Evolutionary conservation across 805 yeast genomes (phyloP).

Genomic region (Candida maesae): DNA sequence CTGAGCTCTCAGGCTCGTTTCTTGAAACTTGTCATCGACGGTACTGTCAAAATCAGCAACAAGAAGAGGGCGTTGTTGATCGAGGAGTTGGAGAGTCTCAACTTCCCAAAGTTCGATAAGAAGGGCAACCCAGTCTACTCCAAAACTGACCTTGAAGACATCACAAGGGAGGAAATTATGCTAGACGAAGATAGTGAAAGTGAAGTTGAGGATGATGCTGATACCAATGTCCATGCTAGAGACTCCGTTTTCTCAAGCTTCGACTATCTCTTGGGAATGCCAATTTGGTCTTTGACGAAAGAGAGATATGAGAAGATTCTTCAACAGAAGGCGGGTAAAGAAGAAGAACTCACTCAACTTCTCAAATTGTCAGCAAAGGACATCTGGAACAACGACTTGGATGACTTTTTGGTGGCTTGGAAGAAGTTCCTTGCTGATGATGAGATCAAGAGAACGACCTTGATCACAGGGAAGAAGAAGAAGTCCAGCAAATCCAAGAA

Average conservation of each 20-base stretch:
- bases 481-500: slow-evolving; percentile 30
- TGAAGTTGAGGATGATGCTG: slow-evolving; percentile 39
- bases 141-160: slow-evolving; percentile 28
- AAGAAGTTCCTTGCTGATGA: slow-evolving; percentile 64
- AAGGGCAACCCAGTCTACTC: slow-evolving; percentile 60
- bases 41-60: slow-evolving; percentile 66
- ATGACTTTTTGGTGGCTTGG: slow-evolving; percentile 65
- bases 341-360: slow-evolving; percentile 62
- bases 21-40: slow-evolving; percentile 83
- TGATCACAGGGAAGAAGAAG: slow-evolving; percentile 43
- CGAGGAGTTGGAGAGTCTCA: slow-evolving; percentile 53
- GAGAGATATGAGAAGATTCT: slow-evolving; percentile 83
- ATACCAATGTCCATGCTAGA: slow-evolving; percentile 37
- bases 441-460: slow-evolving; percentile 49
- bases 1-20: slow-evolving; percentile 84
- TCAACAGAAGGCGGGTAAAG: slow-evolving; percentile 68
- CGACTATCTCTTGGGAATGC: slow-evolving; percentile 89
- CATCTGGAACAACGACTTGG: slow-evolving; percentile 82
- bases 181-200: slow-evolving; percentile 36
- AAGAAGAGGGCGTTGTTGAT: slow-evolving; percentile 64
- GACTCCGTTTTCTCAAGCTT: slow-evolving; percentile 58
- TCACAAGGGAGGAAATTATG: slow-evolving; percentile 35
- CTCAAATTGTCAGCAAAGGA: slow-evolving; percentile 76
- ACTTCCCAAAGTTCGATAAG: slow-evolving; percentile 76
- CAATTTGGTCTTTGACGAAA: slow-evolving; percentile 86